A percentile compares a stretch with the other conserved stretches of the same genome.
phyloP scores from a whole-genome alignment of 2,329 filamentous ascomycete species.

The Alternaria gaisen region DNA sequence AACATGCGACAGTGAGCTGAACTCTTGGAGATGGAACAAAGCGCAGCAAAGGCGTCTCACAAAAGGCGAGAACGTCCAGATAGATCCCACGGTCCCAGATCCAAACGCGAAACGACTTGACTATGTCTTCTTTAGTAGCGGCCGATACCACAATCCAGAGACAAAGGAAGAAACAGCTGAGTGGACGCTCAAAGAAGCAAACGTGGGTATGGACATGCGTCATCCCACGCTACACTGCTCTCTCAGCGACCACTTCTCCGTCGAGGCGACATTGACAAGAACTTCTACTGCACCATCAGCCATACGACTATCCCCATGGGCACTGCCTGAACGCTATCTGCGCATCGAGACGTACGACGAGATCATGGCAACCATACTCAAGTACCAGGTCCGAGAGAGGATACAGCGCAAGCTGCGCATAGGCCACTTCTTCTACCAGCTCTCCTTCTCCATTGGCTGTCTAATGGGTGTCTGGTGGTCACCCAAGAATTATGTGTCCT shows the following conservation, averaged over 20 bases:
- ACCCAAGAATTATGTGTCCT: slow-evolving; percentile 77
- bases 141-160: slow-evolving; percentile 33
- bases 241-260: slow-evolving; percentile 92
- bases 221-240: slow-evolving; percentile 85
- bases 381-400: slow-evolving; percentile 75
- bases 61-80: slow-evolving; percentile 68
- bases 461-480: slow-evolving; percentile 88
- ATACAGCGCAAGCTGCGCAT: slow-evolving; percentile 76
- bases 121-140: slow-evolving; percentile 80
- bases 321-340: slow-evolving; percentile 47
- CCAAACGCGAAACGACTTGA: slow-evolving; percentile 85
- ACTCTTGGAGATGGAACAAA: slow-evolving; percentile 93
- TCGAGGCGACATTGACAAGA: slow-evolving; percentile 75
- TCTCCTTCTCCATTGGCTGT: slow-evolving; percentile 75
- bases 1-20: slow-evolving; percentile 85
- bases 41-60: slow-evolving; percentile 72
- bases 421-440: slow-evolving; percentile 74
- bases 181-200: slow-evolving; percentile 76
- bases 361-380: slow-evolving; percentile 74
- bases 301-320: slow-evolving; percentile 19
- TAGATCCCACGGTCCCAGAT: slow-evolving; percentile 74
- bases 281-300: slow-evolving; percentile 20
- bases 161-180: slow-evolving; percentile 40
- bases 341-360: slow-evolving; percentile 69
- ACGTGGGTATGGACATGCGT: slow-evolving; percentile 81